Evolutionary conservation across 345 rosid species (phyloP).

Genomic region (Odontarrhena argentea): DNA sequence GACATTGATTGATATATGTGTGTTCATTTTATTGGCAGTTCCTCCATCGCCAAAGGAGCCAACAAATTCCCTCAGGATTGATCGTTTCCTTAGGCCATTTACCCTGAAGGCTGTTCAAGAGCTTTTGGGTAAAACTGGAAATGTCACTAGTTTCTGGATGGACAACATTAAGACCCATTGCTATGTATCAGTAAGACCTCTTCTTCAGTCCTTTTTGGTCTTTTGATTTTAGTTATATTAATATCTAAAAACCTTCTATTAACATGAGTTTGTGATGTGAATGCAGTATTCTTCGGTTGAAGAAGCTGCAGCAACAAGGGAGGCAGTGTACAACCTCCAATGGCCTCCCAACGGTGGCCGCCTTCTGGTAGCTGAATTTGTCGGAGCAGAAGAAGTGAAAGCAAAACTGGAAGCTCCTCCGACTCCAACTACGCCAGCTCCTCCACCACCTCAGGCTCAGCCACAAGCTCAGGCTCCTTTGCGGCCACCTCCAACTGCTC

Average conservation of each 20-base stretch:
- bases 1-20: slow-evolving; percentile 9
- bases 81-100: slow-evolving; percentile 91
- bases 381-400: slow-evolving; percentile 81
- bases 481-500: slow-evolving; percentile 51
- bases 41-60: slow-evolving; percentile 81
- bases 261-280: slow-evolving; percentile 22
- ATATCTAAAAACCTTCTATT: slow-evolving; percentile 22
- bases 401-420: slow-evolving; percentile 66
- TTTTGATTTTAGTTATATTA: neutral
- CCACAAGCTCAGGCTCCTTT: slow-evolving; percentile 51
- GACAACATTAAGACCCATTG: slow-evolving; percentile 97
- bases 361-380: slow-evolving; percentile 78
- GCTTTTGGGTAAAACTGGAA: slow-evolving; percentile 87
- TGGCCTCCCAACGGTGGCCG: slow-evolving; percentile 99
- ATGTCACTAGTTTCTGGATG: slow-evolving; percentile 88
- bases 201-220: slow-evolving; percentile 12
- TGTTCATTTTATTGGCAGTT: slow-evolving; percentile 52
- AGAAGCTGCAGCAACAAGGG: slow-evolving; percentile 82
- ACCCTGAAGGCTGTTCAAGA: slow-evolving; percentile 98
- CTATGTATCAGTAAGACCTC: slow-evolving; percentile 72
- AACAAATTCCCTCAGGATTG: slow-evolving; percentile 82
- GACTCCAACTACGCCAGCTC: slow-evolving; percentile 35
- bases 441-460: slow-evolving; percentile 52
- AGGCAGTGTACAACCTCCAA: slow-evolving; percentile 85
- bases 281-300: slow-evolving; percentile 86